phyloP scores from a whole-genome alignment of 1,284 basidiomycete species.

The Sanghuangporus sanghuang region DNA sequence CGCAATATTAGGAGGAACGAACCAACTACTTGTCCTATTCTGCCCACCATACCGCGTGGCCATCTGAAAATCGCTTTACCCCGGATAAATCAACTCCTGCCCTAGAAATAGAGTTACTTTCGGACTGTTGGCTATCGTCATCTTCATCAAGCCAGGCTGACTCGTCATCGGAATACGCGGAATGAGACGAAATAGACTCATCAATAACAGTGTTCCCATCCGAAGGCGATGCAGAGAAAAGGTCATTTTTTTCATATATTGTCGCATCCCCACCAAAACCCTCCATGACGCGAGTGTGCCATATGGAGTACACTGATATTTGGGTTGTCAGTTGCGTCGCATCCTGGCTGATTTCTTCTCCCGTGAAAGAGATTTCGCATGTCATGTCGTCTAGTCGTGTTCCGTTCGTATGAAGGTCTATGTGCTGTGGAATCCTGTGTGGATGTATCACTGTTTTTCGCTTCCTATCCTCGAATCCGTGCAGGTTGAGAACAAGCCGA shows the following conservation, averaged over 20 bases:
- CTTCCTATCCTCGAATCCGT: not conserved
- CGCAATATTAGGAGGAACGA: too few relatives aligned
- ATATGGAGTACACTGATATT: conserved; percentile 8
- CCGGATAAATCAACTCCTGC: not conserved
- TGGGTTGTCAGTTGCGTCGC: conserved; percentile 10
- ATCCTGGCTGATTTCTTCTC: not conserved
- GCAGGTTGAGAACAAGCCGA: conserved; percentile 13
- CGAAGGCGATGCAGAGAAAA: not conserved
- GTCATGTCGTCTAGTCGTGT: not conserved
- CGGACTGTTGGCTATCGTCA: not conserved
- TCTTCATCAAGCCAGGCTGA: not conserved
- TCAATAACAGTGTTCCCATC: not conserved
- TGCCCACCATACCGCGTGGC: not conserved
- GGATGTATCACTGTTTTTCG: not conserved
- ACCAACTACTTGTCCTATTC: not conserved
- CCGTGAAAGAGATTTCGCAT: not conserved
- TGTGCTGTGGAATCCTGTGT: not conserved
- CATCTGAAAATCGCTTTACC: not conserved
- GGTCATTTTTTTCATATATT: not conserved
- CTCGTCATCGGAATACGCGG: not conserved
- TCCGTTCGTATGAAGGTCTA: not conserved
- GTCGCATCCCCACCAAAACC: not conserved
- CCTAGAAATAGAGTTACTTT: not conserved
- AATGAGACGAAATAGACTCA: not conserved
- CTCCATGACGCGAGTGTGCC: conserved; percentile 2